Conservation (phyloP, 345 rosid genomes). For the Rubroshorea leprosula region DNA sequence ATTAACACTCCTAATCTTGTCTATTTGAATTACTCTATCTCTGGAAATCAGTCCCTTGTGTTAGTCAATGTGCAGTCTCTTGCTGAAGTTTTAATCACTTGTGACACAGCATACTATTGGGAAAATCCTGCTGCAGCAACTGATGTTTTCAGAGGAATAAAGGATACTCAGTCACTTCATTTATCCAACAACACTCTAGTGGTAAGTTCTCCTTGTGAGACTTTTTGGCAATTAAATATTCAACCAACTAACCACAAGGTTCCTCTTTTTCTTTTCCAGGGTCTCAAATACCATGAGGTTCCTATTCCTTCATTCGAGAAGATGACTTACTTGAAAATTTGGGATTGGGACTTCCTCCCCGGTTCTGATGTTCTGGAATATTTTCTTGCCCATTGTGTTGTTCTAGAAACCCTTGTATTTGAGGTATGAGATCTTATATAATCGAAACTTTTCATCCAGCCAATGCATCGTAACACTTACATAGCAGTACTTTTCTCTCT, state of each 20-base stretch:
- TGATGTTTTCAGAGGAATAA: too few relatives aligned
- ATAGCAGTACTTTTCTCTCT: too few relatives aligned
- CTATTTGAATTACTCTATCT: background rate
- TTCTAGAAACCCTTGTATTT: background rate
- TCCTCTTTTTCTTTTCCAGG: background rate
- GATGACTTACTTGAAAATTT: background rate
- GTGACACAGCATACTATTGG: too few relatives aligned
- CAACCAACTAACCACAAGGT: too few relatives aligned
- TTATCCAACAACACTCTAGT: too few relatives aligned
- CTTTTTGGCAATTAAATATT: too few relatives aligned
- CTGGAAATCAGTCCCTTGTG: background rate
- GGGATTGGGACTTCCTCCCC: background rate
- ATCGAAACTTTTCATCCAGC: background rate
- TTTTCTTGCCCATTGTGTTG: background rate
- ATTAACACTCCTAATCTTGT: background rate
- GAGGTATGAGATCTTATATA: background rate
- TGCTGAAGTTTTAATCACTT: background rate
- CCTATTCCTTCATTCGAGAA: background rate
- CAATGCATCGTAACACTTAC: background rate
- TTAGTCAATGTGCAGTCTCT: background rate
- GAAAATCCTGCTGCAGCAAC: too few relatives aligned
- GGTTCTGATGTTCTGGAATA: background rate
- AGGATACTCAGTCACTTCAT: background rate
- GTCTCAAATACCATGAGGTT: background rate
- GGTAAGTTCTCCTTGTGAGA: too few relatives aligned